phyloP scores from a whole-genome alignment of 768 basidiomycete species.

The Boletus barrowsii region DNA sequence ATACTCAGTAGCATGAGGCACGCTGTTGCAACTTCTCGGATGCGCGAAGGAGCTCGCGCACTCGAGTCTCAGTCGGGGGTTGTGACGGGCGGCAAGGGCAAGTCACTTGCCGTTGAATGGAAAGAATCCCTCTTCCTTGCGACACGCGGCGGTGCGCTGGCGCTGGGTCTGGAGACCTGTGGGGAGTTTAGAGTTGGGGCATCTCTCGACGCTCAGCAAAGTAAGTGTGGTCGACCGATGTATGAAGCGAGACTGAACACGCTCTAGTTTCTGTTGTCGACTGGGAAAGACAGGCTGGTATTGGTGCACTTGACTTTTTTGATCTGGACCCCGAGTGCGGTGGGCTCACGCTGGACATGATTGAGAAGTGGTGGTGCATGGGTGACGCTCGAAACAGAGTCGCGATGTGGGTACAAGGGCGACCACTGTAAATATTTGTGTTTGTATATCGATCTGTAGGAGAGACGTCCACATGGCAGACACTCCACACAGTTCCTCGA shows the following conservation, averaged over 20 bases:
- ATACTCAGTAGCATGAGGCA: slow-evolving; percentile 80
- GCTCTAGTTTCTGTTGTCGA: slow-evolving; percentile 48
- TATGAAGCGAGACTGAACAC: background rate
- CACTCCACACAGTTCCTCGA: slow-evolving; percentile 24
- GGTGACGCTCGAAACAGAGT: slow-evolving; percentile 67
- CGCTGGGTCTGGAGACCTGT: slow-evolving; percentile 55
- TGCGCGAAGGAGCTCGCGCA: slow-evolving; percentile 55
- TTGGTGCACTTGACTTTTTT: slow-evolving; percentile 73
- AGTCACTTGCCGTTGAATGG: slow-evolving; percentile 65
- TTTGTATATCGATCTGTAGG: slow-evolving; percentile 5
- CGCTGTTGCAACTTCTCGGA: slow-evolving; percentile 67
- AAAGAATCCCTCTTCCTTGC: slow-evolving; percentile 78
- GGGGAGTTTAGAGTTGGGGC: slow-evolving; percentile 59
- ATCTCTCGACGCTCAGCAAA: slow-evolving; percentile 73
- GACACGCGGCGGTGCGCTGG: slow-evolving; percentile 73
- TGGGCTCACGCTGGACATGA: slow-evolving; percentile 43
- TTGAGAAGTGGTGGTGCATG: slow-evolving; percentile 92
- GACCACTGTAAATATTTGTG: slow-evolving; percentile 13
- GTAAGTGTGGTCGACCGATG: slow-evolving; percentile 39
- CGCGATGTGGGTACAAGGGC: slow-evolving; percentile 77
- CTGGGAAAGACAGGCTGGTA: slow-evolving; percentile 37
- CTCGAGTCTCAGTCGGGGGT: slow-evolving; percentile 12
- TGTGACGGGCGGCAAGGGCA: background rate
- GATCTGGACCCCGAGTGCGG: slow-evolving; percentile 29
- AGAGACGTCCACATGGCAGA: slow-evolving; percentile 19